A percentile compares a stretch with the other conserved stretches of the same genome.
Conservation (phyloP, 768 basidiomycete genomes). For the Boletus coccyginus region DNA sequence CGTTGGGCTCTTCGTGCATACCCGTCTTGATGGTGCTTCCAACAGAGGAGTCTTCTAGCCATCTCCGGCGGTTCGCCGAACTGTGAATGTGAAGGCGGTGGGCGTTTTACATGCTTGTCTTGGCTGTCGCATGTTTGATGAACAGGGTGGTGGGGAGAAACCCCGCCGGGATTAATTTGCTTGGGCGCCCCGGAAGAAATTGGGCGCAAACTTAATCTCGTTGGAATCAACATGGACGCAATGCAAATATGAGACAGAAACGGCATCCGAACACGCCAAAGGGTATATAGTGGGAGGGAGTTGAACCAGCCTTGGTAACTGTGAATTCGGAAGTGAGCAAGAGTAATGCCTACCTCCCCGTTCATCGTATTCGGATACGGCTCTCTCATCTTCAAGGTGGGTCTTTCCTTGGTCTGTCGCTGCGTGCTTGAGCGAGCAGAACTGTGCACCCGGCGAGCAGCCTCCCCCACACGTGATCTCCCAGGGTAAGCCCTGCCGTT, state of each 20-base stretch:
- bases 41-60: no score
- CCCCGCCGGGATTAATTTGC: not conserved
- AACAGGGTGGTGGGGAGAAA: not conserved
- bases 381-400: slow-evolving; percentile 83
- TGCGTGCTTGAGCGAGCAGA: not conserved
- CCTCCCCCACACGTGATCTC: slow-evolving; percentile 78
- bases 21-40: no score
- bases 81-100: not conserved
- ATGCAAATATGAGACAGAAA: not conserved
- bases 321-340: not conserved
- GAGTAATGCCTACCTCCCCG: slow-evolving; percentile 17
- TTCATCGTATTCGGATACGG: slow-evolving; percentile 91
- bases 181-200: not conserved
- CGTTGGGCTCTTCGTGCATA: no score
- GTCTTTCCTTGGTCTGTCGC: not conserved
- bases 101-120: not conserved
- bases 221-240: not conserved
- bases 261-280: not conserved
- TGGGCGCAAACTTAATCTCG: not conserved
- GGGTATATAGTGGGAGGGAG: slow-evolving; percentile 1
- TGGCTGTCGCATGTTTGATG: not conserved
- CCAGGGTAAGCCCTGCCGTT: slow-evolving; percentile 44
- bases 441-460: slow-evolving; percentile 36
- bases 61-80: not conserved
- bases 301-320: not conserved